Conservation (phyloP, 176 grass and related monocot genomes). For the Raddia distichophylla region DNA sequence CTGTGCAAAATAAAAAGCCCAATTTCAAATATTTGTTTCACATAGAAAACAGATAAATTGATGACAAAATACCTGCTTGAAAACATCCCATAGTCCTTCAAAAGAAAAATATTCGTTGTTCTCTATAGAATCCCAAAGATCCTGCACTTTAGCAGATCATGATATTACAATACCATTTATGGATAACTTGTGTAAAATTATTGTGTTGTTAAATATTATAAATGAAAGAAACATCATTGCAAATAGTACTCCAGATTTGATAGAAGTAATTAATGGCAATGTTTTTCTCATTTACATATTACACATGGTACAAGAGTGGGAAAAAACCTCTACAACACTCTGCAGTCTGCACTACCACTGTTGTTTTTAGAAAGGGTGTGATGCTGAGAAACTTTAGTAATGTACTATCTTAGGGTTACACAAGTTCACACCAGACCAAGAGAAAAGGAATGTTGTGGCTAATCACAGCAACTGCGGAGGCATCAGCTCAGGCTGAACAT, state of each 20-base stretch:
- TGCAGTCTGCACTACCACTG: background rate
- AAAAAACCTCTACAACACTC: slow-evolving; percentile 11
- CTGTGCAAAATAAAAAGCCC: slow-evolving; percentile 55
- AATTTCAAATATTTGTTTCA: slow-evolving; percentile 28
- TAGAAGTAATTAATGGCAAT: background rate
- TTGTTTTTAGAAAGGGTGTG: background rate
- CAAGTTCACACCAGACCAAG: background rate
- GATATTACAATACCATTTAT: slow-evolving; percentile 17
- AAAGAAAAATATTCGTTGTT: slow-evolving; percentile 80
- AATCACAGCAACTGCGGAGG: background rate
- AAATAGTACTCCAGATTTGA: background rate
- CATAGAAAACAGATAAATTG: slow-evolving; percentile 14
- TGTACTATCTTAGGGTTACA: background rate
- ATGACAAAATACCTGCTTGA: slow-evolving; percentile 70
- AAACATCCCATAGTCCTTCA: slow-evolving; percentile 74
- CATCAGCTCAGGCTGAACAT: background rate
- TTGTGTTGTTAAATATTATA: slow-evolving; percentile 14
- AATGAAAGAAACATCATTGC: background rate
- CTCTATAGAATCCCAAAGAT: slow-evolving; percentile 96
- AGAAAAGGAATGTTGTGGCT: background rate
- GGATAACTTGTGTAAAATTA: slow-evolving; percentile 15
- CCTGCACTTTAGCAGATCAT: slow-evolving; percentile 44
- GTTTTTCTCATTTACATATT: background rate
- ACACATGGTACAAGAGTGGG: background rate
- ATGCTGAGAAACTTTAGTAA: background rate